Percentiles rank a stretch among this genome's conserved stretches.
Evolutionary conservation across 2,329 filamentous ascomycete genomes (phyloP).

Genomic region (Diplodia seriata): DNA sequence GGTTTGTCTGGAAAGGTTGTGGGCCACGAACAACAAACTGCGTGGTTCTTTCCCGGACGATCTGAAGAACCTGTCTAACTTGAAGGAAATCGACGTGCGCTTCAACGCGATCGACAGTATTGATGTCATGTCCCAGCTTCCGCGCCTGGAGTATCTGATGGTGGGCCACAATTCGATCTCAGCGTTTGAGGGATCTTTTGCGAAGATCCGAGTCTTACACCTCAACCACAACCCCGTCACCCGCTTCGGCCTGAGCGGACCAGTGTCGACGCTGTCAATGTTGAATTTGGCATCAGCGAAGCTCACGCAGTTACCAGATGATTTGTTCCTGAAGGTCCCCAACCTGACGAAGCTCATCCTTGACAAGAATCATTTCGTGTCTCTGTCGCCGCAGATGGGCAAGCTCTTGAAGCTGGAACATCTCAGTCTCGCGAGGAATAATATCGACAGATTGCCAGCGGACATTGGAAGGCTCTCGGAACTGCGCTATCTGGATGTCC

Average conservation of each 20-base stretch:
- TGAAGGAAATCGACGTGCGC: constrained; percentile 92
- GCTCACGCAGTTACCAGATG: constrained; percentile 83
- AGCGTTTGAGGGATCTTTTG: constrained; percentile 87
- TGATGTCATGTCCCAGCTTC: constrained; percentile 82
- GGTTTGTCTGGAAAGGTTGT: constrained; percentile 81
- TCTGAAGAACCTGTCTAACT: constrained; percentile 74
- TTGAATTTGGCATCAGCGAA: constrained; percentile 92
- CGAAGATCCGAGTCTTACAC: constrained; percentile 80
- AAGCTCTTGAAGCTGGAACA: constrained; percentile 83
- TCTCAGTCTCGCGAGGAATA: constrained; percentile 93
- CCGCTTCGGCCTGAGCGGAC: constrained; percentile 80
- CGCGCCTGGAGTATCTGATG: constrained; percentile 84
- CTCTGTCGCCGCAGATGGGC: constrained; percentile 83
- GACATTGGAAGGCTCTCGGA: constrained; percentile 90
- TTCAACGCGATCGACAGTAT: constrained; percentile 92
- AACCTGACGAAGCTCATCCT: constrained; percentile 87
- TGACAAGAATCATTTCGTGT: constrained; percentile 95
- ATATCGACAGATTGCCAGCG: constrained; percentile 79
- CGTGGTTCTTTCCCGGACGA: constrained; percentile 74
- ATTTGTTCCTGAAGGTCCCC: constrained; percentile 84
- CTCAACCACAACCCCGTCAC: constrained; percentile 96
- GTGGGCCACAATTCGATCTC: constrained; percentile 94
- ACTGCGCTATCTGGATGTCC: constrained; percentile 82
- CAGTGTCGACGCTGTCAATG: constrained; percentile 81
- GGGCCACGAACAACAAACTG: constrained; percentile 94